These are phyloP conservation scores for Gnomoniopsis smithogilvyi DNA, from an alignment of 2,329 filamentous ascomycete species.

Conservation along the genomic window DNA sequence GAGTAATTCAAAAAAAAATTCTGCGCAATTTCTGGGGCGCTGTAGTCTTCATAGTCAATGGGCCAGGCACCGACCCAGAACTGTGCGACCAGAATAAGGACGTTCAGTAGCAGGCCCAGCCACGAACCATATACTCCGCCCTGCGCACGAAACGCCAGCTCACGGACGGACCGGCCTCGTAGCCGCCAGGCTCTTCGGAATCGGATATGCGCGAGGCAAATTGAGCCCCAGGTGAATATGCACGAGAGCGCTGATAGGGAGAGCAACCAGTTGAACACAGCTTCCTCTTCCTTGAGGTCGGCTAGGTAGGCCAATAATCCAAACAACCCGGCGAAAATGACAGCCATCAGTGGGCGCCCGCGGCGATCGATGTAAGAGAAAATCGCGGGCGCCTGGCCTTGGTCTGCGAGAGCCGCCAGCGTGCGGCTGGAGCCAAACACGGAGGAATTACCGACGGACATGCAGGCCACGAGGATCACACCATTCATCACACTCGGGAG, in stretches of 20 bases:
- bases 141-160: conserved; percentile 79
- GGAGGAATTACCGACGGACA: conserved; percentile 88
- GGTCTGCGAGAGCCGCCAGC: conserved; percentile 83
- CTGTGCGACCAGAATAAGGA: conserved; percentile 73
- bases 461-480: conserved; percentile 87
- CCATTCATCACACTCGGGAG: conserved; percentile 89
- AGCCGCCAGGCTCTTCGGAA: conserved; percentile 78
- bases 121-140: conserved; percentile 78
- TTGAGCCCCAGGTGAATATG: conserved; percentile 78
- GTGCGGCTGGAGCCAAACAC: conserved; percentile 91
- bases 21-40: conserved; percentile 44
- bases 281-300: conserved; percentile 54
- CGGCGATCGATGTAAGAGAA: conserved; percentile 79
- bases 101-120: conserved; percentile 73
- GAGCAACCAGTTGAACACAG: conserved; percentile 77
- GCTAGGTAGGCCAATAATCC: conserved; percentile 78
- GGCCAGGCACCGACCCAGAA: conserved; percentile 87
- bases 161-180: conserved; percentile 66
- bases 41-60: conserved; percentile 47
- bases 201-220: conserved; percentile 88
- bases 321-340: conserved; percentile 61
- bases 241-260: conserved; percentile 70
- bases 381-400: conserved; percentile 74
- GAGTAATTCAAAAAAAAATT: conserved; percentile 75
- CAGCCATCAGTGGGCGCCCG: conserved; percentile 75